These are phyloP conservation scores for Zancudomyces culisetae DNA, from an alignment of 371 early-diverging fungal species.

Conservation along the genomic window DNA sequence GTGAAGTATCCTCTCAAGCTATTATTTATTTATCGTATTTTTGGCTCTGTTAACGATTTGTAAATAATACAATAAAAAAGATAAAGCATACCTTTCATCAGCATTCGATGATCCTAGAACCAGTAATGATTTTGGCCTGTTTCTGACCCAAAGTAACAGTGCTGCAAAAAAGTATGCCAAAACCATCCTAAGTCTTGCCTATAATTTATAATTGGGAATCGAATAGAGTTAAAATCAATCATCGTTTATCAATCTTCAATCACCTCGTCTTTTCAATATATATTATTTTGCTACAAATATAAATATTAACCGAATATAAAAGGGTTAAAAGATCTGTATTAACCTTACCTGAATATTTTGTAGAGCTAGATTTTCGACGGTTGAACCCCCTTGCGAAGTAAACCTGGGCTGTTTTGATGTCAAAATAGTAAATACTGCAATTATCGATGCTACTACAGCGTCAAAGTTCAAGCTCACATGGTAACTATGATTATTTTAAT, in stretches of 20 bases:
- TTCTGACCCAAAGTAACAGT: constrained; percentile 74
- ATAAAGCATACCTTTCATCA: constrained; percentile 88
- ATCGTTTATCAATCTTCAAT: too few species aligned
- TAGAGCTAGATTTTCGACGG: constrained; percentile 77
- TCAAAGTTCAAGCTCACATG: constrained; percentile 83
- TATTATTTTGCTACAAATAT: too few species aligned
- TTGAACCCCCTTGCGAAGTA: constrained; percentile 68
- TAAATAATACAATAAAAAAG: too few species aligned
- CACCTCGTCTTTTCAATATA: too few species aligned
- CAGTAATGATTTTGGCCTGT: constrained; percentile 50
- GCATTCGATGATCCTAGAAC: constrained; percentile 93
- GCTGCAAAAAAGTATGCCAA: constrained; percentile 88
- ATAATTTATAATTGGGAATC: neutral
- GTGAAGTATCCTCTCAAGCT: constrained; percentile 85
- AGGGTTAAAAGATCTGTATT: neutral
- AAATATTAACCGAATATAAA: too few species aligned
- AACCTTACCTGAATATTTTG: constrained; percentile 75
- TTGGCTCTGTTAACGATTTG: too few species aligned
- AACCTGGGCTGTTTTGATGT: constrained; percentile 61
- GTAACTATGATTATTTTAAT: constrained; percentile 46
- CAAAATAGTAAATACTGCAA: constrained; percentile 51
- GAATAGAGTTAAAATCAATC: neutral
- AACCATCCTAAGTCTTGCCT: constrained; percentile 90
- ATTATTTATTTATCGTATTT: too few species aligned
- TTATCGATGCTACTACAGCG: constrained; percentile 48